phyloP scores from a whole-genome alignment of 768 basidiomycete genomes.

The Leccinellum albellum region DNA sequence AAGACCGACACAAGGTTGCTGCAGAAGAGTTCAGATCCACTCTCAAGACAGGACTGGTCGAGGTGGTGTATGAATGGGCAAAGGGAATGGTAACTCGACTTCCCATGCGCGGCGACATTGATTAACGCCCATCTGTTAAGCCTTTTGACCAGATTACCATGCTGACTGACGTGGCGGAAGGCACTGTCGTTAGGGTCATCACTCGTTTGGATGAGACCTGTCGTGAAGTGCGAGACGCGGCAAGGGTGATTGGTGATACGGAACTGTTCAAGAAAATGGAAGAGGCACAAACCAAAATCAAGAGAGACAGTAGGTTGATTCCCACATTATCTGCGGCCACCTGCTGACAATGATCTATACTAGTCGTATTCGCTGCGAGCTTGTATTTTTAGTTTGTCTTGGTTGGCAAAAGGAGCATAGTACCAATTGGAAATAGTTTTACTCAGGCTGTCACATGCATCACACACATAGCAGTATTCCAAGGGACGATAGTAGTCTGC shows the following conservation, averaged over 20 bases:
- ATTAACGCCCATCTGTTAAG: constrained; percentile 39
- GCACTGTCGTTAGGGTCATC: constrained; percentile 94
- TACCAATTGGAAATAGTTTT: neutral
- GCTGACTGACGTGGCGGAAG: constrained; percentile 93
- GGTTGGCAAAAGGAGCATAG: neutral
- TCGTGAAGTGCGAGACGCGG: constrained; percentile 93
- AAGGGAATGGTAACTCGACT: constrained; percentile 83
- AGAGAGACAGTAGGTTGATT: constrained; percentile 81
- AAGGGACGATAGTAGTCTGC: constrained; percentile 1
- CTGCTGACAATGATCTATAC: constrained; percentile 6
- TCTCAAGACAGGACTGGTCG: constrained; percentile 88
- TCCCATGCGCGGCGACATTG: neutral
- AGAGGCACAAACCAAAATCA: constrained; percentile 88
- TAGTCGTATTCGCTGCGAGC: constrained; percentile 85
- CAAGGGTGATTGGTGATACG: constrained; percentile 93
- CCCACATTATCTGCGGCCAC: neutral
- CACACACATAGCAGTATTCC: constrained; percentile 23
- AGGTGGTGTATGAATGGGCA: constrained; percentile 99
- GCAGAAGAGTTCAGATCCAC: constrained; percentile 73
- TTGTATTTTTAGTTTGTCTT: constrained; percentile 62
- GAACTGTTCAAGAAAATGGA: constrained; percentile 98
- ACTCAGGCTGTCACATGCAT: neutral
- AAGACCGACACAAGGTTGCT: constrained; percentile 74
- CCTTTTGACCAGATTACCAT: constrained; percentile 93
- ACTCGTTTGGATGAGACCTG: constrained; percentile 96